Conservation (phyloP, 2,329 filamentous ascomycete genomes). For the Ophiocordyceps sinensis region DNA sequence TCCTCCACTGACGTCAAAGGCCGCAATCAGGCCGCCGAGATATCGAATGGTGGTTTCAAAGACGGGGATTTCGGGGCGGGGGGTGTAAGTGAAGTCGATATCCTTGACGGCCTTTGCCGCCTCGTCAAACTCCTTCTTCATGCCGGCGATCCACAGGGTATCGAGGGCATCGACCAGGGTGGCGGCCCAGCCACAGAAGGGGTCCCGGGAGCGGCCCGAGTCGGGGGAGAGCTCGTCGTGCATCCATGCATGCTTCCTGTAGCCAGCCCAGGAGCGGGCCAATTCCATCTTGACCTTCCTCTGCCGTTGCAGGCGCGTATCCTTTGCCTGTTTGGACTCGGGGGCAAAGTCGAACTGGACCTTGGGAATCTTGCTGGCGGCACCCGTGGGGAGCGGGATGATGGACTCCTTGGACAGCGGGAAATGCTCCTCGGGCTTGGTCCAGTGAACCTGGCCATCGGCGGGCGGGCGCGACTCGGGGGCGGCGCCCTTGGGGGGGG, state of each 20-base stretch:
- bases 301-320: constrained; percentile 49
- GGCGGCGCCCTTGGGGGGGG: constrained; percentile 11
- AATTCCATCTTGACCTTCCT: constrained; percentile 59
- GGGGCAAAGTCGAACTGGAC: constrained; percentile 62
- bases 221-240: constrained; percentile 78
- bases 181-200: constrained; percentile 85
- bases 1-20: constrained; percentile 71
- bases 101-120: constrained; percentile 53
- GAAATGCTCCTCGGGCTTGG: constrained; percentile 59
- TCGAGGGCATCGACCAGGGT: constrained; percentile 74
- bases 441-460: constrained; percentile 47
- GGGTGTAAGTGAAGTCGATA: constrained; percentile 72
- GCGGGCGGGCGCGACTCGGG: constrained; percentile 3
- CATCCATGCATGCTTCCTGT: constrained; percentile 65
- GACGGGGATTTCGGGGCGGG: constrained; percentile 58
- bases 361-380: constrained; percentile 53
- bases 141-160: constrained; percentile 74
- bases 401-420: constrained; percentile 58
- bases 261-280: constrained; percentile 67
- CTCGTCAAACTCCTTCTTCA: constrained; percentile 66
- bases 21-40: constrained; percentile 69
- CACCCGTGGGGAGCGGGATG: constrained; percentile 60
- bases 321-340: constrained; percentile 46
- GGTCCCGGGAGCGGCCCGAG: constrained; percentile 52
- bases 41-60: constrained; percentile 92